phyloP scores from a whole-genome alignment of 345 rosid species.

The Fremontodendron californicum region DNA sequence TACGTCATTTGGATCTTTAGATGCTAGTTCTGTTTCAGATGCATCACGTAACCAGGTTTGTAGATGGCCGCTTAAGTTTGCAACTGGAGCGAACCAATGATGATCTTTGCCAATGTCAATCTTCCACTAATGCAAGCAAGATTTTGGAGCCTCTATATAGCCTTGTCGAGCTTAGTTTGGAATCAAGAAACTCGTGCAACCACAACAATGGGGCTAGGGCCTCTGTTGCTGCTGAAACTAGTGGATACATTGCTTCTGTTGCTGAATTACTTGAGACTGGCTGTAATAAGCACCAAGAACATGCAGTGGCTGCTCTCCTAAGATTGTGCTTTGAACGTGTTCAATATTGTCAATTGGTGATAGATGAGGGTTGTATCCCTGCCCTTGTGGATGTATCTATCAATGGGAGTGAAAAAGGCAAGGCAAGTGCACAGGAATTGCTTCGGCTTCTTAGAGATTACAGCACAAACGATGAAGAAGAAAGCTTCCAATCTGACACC shows the following conservation, averaged over 20 bases:
- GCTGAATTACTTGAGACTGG: conserved; percentile 55
- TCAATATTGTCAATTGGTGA: conserved; percentile 49
- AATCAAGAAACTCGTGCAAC: conserved; percentile 46
- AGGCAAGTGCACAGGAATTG: conserved; percentile 50
- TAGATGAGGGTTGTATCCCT: conserved; percentile 61
- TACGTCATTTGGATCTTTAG: no score
- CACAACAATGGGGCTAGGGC: conserved; percentile 48
- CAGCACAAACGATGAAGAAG: no score
- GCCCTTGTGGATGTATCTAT: conserved; percentile 38
- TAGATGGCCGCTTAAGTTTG: no score
- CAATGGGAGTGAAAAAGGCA: conserved; percentile 60
- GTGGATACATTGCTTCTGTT: conserved; percentile 52
- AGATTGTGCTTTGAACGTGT: conserved; percentile 34
- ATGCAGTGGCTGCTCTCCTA: conserved; percentile 35
- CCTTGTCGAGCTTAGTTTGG: no score
- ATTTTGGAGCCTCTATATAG: no score
- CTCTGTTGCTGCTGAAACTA: conserved; percentile 54
- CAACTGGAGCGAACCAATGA: no score
- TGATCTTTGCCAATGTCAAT: no score
- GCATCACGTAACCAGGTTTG: no score
- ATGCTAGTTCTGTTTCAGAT: no score
- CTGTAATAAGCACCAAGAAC: conserved; percentile 58
- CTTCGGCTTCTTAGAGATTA: conserved; percentile 58
- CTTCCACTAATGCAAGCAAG: no score
- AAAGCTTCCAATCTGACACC: conserved; percentile 10